Evolutionary conservation across 768 basidiomycete species (phyloP), one percentile per base, ranked within the genome.

Genomic region (Chlorophyllum brunneum): DNA sequence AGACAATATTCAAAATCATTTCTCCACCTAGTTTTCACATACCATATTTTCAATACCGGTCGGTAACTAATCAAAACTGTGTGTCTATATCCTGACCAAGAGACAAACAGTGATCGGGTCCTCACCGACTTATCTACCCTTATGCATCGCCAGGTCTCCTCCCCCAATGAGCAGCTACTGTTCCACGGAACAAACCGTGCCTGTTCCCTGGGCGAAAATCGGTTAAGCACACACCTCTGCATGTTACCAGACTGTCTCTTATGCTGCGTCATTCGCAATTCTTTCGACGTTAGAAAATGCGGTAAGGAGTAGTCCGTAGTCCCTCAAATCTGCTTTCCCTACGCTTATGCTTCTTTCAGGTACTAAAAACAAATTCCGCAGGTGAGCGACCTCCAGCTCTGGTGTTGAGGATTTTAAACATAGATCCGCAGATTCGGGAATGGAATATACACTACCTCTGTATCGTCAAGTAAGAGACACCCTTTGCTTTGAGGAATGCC

Each of bases 141-240:
- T 54, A 54, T 56, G 23, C 51, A 44, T 54, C 59, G 39, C 55
- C 58, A 33, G 11, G 55, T 59, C 34, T 61, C 64, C 49, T 61
- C 67, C 13, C 74, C 72, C 33, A 79, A 80, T 56, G 84, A 86
- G 63, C 76, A 75, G 56, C 65, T 84, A 1, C 72, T 85, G 23
- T 86, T 85, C 59, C 85, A 86, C 63, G 85, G 85, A n/a, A 86
- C 83, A 11, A 79, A 74, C 47, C 74, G 83, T 45, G 68, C 65
- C 7, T 86, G 85, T 58, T 62, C 73, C 3, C 56, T 86, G 6
- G 85, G 73, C n/a, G 85, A 86, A 44, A 75, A 74, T 18, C 63
- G 61, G 7, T 67, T 63, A 39, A 71, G 76, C 31, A 65, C 74
- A 20, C 65, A 73, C n/a, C 69, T 79, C 11, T 86, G 85, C 55